Percentiles rank a stretch among this genome's conserved stretches.
These are phyloP conservation scores for Yamadazyma oceani DNA, from an alignment of 1,139 yeast species.

Conservation along the genomic window DNA sequence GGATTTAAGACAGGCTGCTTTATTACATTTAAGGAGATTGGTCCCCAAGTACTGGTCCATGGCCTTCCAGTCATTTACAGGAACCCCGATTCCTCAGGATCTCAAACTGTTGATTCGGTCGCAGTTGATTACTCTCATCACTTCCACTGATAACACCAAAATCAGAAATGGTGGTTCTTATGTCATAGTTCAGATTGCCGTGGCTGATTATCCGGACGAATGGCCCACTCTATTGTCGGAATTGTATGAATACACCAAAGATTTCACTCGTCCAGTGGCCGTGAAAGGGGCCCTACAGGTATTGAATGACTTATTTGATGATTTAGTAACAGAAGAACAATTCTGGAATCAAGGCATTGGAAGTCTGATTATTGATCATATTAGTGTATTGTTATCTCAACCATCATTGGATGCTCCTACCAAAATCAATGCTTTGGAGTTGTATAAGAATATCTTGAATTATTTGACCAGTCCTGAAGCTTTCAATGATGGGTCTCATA, in stretches of 20 bases:
- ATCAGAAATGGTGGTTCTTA: slow-evolving; percentile 69
- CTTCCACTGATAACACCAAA: slow-evolving; percentile 54
- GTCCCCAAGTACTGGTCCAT: slow-evolving; percentile 83
- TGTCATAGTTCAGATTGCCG: slow-evolving; percentile 80
- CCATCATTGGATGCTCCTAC: slow-evolving; percentile 29
- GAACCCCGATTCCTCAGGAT: slow-evolving; percentile 60
- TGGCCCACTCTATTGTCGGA: slow-evolving; percentile 75
- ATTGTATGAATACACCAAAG: slow-evolving; percentile 42
- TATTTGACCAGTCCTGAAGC: slow-evolving; percentile 59
- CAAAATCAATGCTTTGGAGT: slow-evolving; percentile 48
- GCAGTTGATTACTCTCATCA: slow-evolving; percentile 52
- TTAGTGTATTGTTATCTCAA: slow-evolving; percentile 40
- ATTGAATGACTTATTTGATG: slow-evolving; percentile 79
- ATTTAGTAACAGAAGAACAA: slow-evolving; percentile 80
- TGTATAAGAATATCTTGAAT: slow-evolving; percentile 53
- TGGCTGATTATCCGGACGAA: slow-evolving; percentile 91
- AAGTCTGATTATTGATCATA: slow-evolving; percentile 46
- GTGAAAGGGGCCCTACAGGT: slow-evolving; percentile 69
- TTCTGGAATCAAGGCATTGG: slow-evolving; percentile 79
- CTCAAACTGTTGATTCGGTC: slow-evolving; percentile 52
- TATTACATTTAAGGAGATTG: slow-evolving; percentile 66
- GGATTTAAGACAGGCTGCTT: slow-evolving; percentile 60
- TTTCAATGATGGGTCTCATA: slow-evolving; percentile 31
- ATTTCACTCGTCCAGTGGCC: slow-evolving; percentile 25
- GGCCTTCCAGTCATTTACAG: slow-evolving; percentile 74